Base-by-base conservation (phyloP, 768 basidiomycete genomes). In the Serendipita sp. region DNA sequence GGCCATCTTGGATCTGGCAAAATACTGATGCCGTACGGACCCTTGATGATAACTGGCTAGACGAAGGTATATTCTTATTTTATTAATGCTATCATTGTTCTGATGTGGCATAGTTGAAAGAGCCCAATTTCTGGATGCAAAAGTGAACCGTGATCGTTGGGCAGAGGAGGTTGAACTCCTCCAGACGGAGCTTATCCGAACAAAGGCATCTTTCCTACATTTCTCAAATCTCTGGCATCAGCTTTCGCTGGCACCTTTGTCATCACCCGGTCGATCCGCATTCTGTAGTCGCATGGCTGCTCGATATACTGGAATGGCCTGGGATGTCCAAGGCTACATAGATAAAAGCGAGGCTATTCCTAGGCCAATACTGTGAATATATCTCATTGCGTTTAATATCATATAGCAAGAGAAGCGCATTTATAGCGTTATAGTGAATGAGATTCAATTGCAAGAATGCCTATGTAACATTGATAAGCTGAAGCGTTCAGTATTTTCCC, bases 81-180 rank as follows among this genome's bases (percentile, higher is more conserved):
- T 3, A 4, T 35, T 8, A 3, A 3, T 18, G 15, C 11, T 10
- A 16, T 60, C 32, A 10, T 24, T 7, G 3, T 35, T n/a, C 35
- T 28, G 8, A n/a, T 10, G 15, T 18, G 3, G 11, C 3, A 3
- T 32, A 60, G 56, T 60, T n/a, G 15, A 18, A 10, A 10, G 56
- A 32, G 56, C 32, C n/a, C 56, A 35, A 24, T 60, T 60, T n/a
- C 56, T 60, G 10, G 56, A 60, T 10, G 56, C 56, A 32, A 60
- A 60, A n/a, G 56, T 60, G 7, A 60, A 60, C 28, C 56, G 34
- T 8, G 56, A 60, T 60, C 56, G 56, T 8, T 60, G 56, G 56
- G 16, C n/a, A 35, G 56, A 60, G 56, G 56, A 60, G 32, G 13
- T 10, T n/a, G 28, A 60, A 28, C 8, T 60, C 3, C 10, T 37